Percentiles rank a stretch among this genome's conserved stretches.
Conservation (phyloP, 495 filamentous ascomycete genomes). For the Trichoderma reesei region DNA sequence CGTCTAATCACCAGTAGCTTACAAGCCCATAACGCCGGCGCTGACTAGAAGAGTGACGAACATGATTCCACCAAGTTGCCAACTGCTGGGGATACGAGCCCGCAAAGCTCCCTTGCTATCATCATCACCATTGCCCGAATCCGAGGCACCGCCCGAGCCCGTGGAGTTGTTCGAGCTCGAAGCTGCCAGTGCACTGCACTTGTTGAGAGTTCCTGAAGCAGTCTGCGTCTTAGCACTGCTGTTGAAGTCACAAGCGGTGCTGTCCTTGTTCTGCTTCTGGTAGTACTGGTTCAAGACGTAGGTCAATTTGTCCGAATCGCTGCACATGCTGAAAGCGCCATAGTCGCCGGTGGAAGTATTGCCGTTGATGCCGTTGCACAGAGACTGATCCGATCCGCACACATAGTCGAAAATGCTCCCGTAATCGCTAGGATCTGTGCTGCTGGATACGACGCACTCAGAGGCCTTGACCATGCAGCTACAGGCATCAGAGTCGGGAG, state of each 20-base stretch:
- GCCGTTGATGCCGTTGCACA: slow-evolving; percentile 59
- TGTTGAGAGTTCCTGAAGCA: slow-evolving; percentile 5
- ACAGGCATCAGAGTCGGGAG: slow-evolving; percentile 65
- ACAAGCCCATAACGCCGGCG: neutral
- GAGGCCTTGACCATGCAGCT: slow-evolving; percentile 70
- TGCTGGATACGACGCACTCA: slow-evolving; percentile 51
- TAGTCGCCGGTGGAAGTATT: slow-evolving; percentile 68
- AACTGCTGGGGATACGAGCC: neutral
- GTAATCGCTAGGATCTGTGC: slow-evolving; percentile 42
- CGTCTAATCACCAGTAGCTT: neutral
- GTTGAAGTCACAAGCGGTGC: slow-evolving; percentile 65
- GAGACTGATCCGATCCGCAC: slow-evolving; percentile 46
- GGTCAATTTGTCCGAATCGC: slow-evolving; percentile 61
- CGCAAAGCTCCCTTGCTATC: neutral
- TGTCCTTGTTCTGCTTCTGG: slow-evolving; percentile 44
- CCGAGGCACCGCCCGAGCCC: slow-evolving; percentile 33
- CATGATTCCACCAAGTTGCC: neutral
- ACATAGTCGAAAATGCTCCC: slow-evolving; percentile 60
- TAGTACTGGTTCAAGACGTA: slow-evolving; percentile 80
- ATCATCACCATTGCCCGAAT: slow-evolving; percentile 11
- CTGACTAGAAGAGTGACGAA: neutral
- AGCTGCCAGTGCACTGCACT: slow-evolving; percentile 29
- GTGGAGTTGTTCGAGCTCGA: slow-evolving; percentile 34
- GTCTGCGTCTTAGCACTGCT: slow-evolving; percentile 22
- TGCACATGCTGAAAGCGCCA: slow-evolving; percentile 88